Percentiles rank a stretch among this genome's conserved stretches.
phyloP scores from a whole-genome alignment of 345 rosid species.

The Aegle marmelos region DNA sequence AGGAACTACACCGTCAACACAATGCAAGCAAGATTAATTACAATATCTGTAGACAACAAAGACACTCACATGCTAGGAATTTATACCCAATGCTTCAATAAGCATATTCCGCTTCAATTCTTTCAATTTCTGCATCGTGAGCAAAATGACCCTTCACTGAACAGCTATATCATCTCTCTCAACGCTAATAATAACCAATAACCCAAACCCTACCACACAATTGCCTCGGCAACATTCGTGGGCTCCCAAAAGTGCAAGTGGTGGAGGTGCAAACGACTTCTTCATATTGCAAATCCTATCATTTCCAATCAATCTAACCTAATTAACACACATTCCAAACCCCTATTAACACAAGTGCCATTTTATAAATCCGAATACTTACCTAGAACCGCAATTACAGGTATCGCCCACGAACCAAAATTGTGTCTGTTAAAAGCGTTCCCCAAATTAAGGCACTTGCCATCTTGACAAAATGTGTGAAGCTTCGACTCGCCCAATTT shows the following conservation, averaged over 20 bases:
- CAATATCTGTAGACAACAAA: not conserved
- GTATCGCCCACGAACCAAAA: constrained; percentile 95
- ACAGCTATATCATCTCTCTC: constrained; percentile 84
- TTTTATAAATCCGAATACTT: not conserved
- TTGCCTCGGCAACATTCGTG: constrained; percentile 84
- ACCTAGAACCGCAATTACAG: constrained; percentile 93
- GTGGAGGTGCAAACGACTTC: constrained; percentile 92
- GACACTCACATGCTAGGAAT: not conserved
- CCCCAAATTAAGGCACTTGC: constrained; percentile 85
- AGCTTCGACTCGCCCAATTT: constrained; percentile 84
- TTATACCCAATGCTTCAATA: constrained; percentile 87
- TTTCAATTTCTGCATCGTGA: constrained; percentile 76
- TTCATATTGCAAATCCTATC: constrained; percentile 86
- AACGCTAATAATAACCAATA: constrained; percentile 87
- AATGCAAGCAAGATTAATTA: not conserved
- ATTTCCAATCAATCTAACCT: not conserved
- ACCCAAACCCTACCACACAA: constrained; percentile 95
- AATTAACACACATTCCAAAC: not conserved
- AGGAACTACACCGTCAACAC: constrained; percentile 56
- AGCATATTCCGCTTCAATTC: constrained; percentile 73
- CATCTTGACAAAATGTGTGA: constrained; percentile 97
- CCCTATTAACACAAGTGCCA: not conserved
- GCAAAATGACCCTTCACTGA: constrained; percentile 83
- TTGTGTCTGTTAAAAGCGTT: constrained; percentile 90
- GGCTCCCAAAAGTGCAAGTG: constrained; percentile 81